Evolutionary conservation across 192 early-diverging fungal species (phyloP).

Genomic region (Podila horticola): DNA sequence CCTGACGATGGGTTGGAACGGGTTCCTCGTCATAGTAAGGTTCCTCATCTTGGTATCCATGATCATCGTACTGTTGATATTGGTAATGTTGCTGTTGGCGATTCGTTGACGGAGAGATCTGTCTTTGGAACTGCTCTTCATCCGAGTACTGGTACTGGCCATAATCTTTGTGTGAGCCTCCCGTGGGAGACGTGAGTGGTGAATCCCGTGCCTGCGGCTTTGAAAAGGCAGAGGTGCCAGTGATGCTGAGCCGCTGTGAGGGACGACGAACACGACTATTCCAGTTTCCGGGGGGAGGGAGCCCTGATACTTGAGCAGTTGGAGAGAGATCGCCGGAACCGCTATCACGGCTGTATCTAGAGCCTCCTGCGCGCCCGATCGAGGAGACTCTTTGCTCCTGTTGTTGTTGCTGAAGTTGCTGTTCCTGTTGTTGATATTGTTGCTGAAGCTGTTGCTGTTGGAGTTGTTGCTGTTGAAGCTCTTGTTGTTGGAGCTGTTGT

Average conservation of each 20-base stretch:
- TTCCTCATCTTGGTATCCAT: background rate
- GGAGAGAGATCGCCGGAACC: background rate
- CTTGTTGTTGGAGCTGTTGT: conserved; percentile 14
- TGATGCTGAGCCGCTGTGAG: background rate
- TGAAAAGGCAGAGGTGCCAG: background rate
- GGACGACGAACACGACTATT: background rate
- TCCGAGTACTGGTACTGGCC: background rate
- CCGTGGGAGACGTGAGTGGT: background rate
- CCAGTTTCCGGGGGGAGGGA: background rate
- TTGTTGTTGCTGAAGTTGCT: background rate
- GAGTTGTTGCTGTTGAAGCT: conserved; percentile 15
- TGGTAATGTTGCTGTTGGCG: background rate
- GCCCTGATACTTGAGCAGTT: background rate
- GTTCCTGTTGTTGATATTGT: conserved; percentile 9
- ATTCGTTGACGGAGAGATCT: background rate
- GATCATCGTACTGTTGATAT: background rate
- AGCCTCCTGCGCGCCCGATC: background rate
- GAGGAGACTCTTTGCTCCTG: conserved; percentile 2
- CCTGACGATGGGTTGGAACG: background rate
- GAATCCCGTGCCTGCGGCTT: background rate
- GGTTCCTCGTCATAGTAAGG: background rate
- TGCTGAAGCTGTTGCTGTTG: conserved; percentile 25
- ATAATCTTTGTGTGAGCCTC: background rate
- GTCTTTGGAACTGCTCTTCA: background rate
- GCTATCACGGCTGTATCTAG: background rate